Conservation (phyloP, 345 rosid genomes). For the Corymbia maculata region DNA sequence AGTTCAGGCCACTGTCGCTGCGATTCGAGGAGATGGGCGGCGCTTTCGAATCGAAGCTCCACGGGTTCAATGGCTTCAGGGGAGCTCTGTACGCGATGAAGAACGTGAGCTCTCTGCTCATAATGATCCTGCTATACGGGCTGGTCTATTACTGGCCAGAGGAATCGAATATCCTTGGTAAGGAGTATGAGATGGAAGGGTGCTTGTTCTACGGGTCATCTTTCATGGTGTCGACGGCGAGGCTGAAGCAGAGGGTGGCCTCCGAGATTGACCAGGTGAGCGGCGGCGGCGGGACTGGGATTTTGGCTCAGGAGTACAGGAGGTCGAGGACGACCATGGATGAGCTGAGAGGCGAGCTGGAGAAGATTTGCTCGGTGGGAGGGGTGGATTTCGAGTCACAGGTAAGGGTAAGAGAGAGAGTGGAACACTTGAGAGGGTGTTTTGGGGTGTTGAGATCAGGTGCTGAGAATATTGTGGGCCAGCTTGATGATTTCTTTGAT, state of each 20-base stretch:
- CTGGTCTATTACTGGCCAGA: conserved; percentile 62
- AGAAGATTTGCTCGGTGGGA: conserved; percentile 36
- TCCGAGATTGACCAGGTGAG: conserved; percentile 41
- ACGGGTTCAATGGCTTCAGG: conserved; percentile 86
- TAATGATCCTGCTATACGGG: conserved; percentile 61
- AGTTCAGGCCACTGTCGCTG: conserved; percentile 53
- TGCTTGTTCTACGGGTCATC: conserved; percentile 37
- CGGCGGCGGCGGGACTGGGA: conserved; percentile 37
- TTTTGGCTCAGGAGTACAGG: conserved; percentile 58
- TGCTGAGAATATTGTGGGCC: conserved; percentile 54
- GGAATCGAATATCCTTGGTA: conserved; percentile 9
- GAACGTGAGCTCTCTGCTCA: conserved; percentile 68
- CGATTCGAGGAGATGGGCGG: conserved; percentile 56
- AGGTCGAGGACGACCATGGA: conserved; percentile 66
- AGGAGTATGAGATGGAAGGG: conserved; percentile 34
- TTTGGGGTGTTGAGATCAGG: conserved; percentile 74
- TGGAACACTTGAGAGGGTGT: conserved; percentile 48
- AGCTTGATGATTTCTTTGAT: conserved; percentile 94
- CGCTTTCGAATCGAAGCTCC: conserved; percentile 58
- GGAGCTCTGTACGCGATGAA: conserved; percentile 82
- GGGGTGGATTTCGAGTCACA: conserved; percentile 21
- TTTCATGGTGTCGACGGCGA: conserved; percentile 60
- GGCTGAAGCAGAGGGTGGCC: conserved; percentile 72
- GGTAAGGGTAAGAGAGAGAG: conserved; percentile 34
- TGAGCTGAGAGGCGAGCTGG: conserved; percentile 68